phyloP scores from a whole-genome alignment of 257 asterid species.

The Scutellaria barbata region DNA sequence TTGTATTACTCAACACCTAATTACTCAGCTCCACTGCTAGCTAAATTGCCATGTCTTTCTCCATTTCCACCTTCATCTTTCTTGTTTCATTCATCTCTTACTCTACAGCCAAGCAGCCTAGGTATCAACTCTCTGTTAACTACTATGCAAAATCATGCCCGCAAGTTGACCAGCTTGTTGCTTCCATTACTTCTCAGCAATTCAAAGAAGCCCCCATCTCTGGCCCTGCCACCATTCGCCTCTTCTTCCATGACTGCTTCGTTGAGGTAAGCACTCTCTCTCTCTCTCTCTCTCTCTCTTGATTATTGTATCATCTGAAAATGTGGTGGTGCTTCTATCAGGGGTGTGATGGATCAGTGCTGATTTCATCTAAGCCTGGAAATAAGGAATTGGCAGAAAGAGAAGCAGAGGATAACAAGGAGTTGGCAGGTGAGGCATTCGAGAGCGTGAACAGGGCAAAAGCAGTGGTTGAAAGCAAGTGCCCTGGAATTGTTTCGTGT shows the following conservation, averaged over 20 bases:
- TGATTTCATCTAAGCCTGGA: slow-evolving; percentile 65
- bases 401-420: slow-evolving; percentile 88
- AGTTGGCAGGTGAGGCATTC: slow-evolving; percentile 74
- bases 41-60: slow-evolving; percentile 41
- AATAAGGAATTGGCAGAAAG: slow-evolving; percentile 72
- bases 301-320: no score
- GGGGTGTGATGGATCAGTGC: slow-evolving; percentile 93
- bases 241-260: slow-evolving; percentile 96
- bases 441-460: slow-evolving; percentile 73
- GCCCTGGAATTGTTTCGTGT: slow-evolving; percentile 92
- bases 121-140: slow-evolving; percentile 56
- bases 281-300: not conserved
- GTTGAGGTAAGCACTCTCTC: slow-evolving; percentile 53
- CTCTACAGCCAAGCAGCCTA: slow-evolving; percentile 36
- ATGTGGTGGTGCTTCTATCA: slow-evolving; percentile 12
- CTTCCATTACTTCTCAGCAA: slow-evolving; percentile 69
- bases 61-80: slow-evolving; percentile 33
- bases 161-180: slow-evolving; percentile 72
- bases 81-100: slow-evolving; percentile 30
- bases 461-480: slow-evolving; percentile 75
- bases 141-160: slow-evolving; percentile 84
- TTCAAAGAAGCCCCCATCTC: slow-evolving; percentile 74
- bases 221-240: slow-evolving; percentile 95
- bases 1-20: slow-evolving; percentile 17
- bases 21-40: slow-evolving; percentile 22